These are phyloP conservation scores for Cystobasidium ongulense DNA, from an alignment of 768 basidiomycete species.

Conservation along the genomic window DNA sequence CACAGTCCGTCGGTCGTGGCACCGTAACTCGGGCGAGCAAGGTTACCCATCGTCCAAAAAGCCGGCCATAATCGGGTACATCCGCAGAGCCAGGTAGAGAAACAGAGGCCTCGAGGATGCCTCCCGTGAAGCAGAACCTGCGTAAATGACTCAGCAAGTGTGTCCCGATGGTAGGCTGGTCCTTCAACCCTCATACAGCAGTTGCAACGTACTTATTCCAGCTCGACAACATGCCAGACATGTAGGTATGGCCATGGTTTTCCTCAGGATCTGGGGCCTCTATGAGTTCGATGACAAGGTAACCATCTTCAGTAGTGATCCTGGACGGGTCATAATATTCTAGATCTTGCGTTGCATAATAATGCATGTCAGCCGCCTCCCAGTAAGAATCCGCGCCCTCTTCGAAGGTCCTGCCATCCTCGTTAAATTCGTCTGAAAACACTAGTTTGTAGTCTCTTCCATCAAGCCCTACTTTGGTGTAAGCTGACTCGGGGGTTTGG, in stretches of 20 bases:
- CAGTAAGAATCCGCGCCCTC: slow-evolving; percentile 51
- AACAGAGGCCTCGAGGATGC: slow-evolving; percentile 38
- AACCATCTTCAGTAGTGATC: slow-evolving; percentile 46
- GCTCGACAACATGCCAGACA: slow-evolving; percentile 40
- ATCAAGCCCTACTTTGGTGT: slow-evolving; percentile 52
- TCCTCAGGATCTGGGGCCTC: not conserved
- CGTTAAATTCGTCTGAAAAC: slow-evolving; percentile 79
- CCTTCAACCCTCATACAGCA: slow-evolving; percentile 19
- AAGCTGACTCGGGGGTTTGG: not conserved
- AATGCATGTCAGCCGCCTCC: slow-evolving; percentile 50
- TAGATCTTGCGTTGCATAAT: slow-evolving; percentile 44
- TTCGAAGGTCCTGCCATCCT: slow-evolving; percentile 63
- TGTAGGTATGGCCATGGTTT: slow-evolving; percentile 21
- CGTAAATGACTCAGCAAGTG: not conserved
- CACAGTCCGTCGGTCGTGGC: slow-evolving; percentile 63
- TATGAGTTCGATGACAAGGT: slow-evolving; percentile 44
- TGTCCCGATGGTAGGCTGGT: slow-evolving; percentile 38
- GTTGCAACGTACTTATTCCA: slow-evolving; percentile 17
- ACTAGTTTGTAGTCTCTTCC: slow-evolving; percentile 59
- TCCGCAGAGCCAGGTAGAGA: slow-evolving; percentile 30
- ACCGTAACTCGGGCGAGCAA: slow-evolving; percentile 41
- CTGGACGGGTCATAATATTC: slow-evolving; percentile 47
- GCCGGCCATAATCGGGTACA: not conserved
- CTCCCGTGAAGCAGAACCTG: slow-evolving; percentile 42
- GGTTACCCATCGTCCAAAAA: slow-evolving; percentile 40